phyloP scores from a whole-genome alignment of 164 flowering plant species.

The Vitis cinerea region DNA sequence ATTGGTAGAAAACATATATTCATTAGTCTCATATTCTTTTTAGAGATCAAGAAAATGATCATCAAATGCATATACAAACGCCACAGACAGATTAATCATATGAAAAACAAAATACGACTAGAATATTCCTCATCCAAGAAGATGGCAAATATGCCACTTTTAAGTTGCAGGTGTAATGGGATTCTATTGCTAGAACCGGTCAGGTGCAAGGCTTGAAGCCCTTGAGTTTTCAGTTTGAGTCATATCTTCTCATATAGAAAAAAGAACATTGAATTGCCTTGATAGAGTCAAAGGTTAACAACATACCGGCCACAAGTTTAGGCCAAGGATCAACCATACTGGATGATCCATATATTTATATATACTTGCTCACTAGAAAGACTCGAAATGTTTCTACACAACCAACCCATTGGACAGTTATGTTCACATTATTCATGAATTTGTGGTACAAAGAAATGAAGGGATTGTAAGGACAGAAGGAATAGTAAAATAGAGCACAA shows the following conservation, averaged over 20 bases:
- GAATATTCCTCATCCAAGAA: not conserved
- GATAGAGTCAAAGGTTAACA: too few relatives aligned
- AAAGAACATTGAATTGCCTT: too few relatives aligned
- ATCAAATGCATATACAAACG: not conserved
- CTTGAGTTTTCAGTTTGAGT: too few relatives aligned
- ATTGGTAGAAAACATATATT: slow-evolving; percentile 3
- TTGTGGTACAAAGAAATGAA: not conserved
- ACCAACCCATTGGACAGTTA: not conserved
- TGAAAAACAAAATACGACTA: too few relatives aligned
- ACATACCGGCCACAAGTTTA: too few relatives aligned
- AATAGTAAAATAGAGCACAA: not conserved
- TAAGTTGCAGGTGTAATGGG: not conserved
- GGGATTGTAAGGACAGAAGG: not conserved
- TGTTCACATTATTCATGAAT: not conserved
- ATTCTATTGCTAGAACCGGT: not conserved
- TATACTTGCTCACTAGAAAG: too few relatives aligned
- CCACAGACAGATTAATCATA: too few relatives aligned
- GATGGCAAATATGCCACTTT: not conserved
- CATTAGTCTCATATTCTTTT: not conserved
- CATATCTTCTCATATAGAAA: too few relatives aligned
- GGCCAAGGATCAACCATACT: too few relatives aligned
- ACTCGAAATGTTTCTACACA: not conserved
- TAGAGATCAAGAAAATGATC: not conserved
- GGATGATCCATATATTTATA: too few relatives aligned
- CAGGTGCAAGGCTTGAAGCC: not conserved